These are phyloP conservation scores for Cryphonectria nitschkei DNA, from an alignment of 2,329 filamentous ascomycete species.

Conservation along the genomic window DNA sequence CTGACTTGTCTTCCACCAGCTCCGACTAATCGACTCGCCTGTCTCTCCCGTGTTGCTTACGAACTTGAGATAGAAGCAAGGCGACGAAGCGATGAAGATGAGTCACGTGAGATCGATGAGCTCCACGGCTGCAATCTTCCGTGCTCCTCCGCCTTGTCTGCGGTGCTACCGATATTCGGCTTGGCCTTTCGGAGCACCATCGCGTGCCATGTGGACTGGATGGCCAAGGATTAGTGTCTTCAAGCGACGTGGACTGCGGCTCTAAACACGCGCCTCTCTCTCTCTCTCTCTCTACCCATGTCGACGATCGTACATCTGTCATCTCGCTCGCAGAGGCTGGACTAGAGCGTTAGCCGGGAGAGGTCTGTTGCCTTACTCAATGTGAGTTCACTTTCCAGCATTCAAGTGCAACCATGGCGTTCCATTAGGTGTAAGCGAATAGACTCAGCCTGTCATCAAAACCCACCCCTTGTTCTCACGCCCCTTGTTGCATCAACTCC, in stretches of 20 bases:
- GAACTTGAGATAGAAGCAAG: not conserved
- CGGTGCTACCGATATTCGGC: not conserved
- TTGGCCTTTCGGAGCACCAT: not conserved
- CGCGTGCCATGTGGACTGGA: not conserved
- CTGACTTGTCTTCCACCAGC: not conserved
- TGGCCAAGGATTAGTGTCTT: not conserved
- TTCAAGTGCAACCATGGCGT: not conserved
- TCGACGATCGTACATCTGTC: not conserved
- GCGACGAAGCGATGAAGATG: not conserved
- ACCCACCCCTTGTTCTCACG: not conserved
- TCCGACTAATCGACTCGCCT: conserved; percentile 1
- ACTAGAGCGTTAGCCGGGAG: not conserved
- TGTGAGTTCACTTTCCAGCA: conserved; percentile 8
- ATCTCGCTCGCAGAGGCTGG: not conserved
- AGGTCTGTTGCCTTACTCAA: conserved; percentile 2
- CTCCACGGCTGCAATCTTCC: conserved; percentile 2
- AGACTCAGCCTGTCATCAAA: not conserved
- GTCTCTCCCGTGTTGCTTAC: not conserved
- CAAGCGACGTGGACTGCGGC: not conserved
- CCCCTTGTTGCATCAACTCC: not conserved
- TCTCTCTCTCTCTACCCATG: not conserved
- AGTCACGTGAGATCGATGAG: not conserved
- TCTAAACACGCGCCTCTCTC: not conserved
- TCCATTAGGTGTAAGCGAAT: not conserved
- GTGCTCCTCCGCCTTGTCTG: not conserved